Base-by-base conservation (phyloP, 2,329 filamentous ascomycete species). In the Talaromyces pinophilus region DNA sequence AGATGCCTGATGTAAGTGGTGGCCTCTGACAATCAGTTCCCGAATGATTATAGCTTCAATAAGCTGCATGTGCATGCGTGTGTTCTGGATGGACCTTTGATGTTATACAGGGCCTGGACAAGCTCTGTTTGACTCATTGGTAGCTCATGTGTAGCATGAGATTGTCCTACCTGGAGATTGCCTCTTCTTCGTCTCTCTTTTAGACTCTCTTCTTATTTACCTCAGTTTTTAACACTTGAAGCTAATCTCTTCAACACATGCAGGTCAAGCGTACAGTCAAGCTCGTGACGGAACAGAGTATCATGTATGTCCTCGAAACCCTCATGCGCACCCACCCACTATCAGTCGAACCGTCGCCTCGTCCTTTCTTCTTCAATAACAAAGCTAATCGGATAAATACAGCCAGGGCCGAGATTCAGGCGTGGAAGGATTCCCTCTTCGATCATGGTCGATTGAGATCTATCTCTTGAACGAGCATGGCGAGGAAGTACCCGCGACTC, bases 281-380 rank as follows among this genome's bases (percentile, higher is more conserved):
- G 87, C 88, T 99, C 82, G 86, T 97, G 72, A 98, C 95, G 62
- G 90, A 95, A 83, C 94, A 98, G 81, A 87, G 89, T 77, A 87
- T 93, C 80, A 91, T 93, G 92, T 96, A 87, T 81, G 90, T 86
- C 57, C 50, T 46, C 64, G 42, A 63, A 7, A 4, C 6, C 22
- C 30, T 33, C 30, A 33, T 15, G n/a, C 30, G 33, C 42, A n/a
- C 25, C 25, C 25, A 25, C 25, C 25, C 40, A 44, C 22, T 30
- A 44, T 17, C 59, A 59, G 40, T 60, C 40, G 30, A 55, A 55
- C n/a, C 30, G 54, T 57, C 33, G 30, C 33, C 33, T 15, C n/a
- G 11, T 22, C 30, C n/a, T 35, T 10, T 35, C 10, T 8, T 35
- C 33, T 57, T 13, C 50, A 48, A 30, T 3, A 42, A 28, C 50